A percentile compares a stretch with the other conserved stretches of the same genome.
phyloP scores from a whole-genome alignment of 2,329 filamentous ascomycete genomes.

The Trichoderma guizhouense region DNA sequence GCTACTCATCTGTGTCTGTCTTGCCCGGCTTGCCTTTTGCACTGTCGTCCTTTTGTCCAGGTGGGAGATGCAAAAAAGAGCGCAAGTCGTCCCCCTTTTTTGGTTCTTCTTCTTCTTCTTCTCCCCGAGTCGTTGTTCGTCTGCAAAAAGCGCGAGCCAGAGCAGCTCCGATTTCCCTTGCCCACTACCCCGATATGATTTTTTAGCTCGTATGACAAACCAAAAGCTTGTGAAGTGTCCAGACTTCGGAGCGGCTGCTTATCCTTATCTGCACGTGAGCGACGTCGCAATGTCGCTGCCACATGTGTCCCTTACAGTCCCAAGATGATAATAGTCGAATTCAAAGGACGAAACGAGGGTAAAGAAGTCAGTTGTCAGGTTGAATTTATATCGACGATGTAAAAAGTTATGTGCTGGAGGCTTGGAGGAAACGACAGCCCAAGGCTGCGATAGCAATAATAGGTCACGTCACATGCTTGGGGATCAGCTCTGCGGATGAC shows the following conservation, averaged over 20 bases:
- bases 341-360: not conserved
- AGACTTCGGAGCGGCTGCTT: not conserved
- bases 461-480: slow-evolving; percentile 15
- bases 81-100: not conserved
- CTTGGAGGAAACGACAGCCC: not conserved
- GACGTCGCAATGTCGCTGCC: not conserved
- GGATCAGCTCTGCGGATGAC: slow-evolving; percentile 11
- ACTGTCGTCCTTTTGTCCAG: not conserved
- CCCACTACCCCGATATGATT: slow-evolving; percentile 7
- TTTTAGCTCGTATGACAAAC: slow-evolving; percentile 18
- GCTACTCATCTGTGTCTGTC: slow-evolving; percentile 18
- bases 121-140: not conserved
- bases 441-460: not conserved
- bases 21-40: not conserved
- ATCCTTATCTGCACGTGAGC: slow-evolving; percentile 18
- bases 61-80: not conserved
- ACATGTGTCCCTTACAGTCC: not conserved
- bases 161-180: slow-evolving; percentile 2
- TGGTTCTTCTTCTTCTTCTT: not conserved
- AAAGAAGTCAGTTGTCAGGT: too few relatives aligned
- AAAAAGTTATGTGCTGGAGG: not conserved
- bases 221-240: slow-evolving; percentile 15
- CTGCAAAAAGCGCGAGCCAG: slow-evolving; percentile 4
- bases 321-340: not conserved
- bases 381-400: not conserved